Evolutionary conservation across 495 filamentous ascomycete species (phyloP).

Genomic region (Extremus antarcticus): DNA sequence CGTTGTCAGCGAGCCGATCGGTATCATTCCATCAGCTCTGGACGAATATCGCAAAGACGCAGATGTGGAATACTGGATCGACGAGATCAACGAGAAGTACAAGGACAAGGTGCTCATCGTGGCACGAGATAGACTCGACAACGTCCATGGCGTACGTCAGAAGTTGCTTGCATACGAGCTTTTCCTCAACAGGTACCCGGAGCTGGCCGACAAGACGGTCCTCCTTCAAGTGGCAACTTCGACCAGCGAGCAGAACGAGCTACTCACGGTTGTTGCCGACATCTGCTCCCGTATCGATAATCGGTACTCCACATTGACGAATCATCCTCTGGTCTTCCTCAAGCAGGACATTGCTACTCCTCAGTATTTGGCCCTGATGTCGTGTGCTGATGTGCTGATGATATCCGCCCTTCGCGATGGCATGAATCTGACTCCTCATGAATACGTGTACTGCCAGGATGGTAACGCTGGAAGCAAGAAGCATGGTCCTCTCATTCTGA

Average conservation of each 20-base stretch:
- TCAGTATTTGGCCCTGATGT: conserved; percentile 80
- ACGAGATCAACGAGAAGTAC: conserved; percentile 67
- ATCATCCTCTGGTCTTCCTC: conserved; percentile 85
- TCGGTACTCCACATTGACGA: conserved; percentile 71
- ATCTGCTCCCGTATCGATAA: conserved; percentile 91
- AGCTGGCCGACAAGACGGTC: conserved; percentile 76
- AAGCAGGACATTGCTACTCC: conserved; percentile 86
- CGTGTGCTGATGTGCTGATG: conserved; percentile 80
- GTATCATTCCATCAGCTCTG: conserved; percentile 72
- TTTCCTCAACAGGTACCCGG: conserved; percentile 83
- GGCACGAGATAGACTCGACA: conserved; percentile 83
- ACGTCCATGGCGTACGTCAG: conserved; percentile 78
- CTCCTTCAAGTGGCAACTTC: conserved; percentile 89
- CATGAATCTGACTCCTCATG: conserved; percentile 89
- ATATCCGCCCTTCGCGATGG: conserved; percentile 88
- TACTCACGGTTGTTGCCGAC: conserved; percentile 76
- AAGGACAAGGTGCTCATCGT: conserved; percentile 80
- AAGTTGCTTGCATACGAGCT: conserved; percentile 88
- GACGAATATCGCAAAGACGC: conserved; percentile 57
- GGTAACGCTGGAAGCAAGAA: conserved; percentile 56
- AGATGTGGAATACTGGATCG: conserved; percentile 66
- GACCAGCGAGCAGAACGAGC: conserved; percentile 71
- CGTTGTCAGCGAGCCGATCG: conserved; percentile 62
- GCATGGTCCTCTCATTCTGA: conserved; percentile 77
- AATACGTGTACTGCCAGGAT: conserved; percentile 88